Evolutionary conservation across 176 grass and related monocot species (phyloP).

Genomic region (Oryza meridionalis): DNA sequence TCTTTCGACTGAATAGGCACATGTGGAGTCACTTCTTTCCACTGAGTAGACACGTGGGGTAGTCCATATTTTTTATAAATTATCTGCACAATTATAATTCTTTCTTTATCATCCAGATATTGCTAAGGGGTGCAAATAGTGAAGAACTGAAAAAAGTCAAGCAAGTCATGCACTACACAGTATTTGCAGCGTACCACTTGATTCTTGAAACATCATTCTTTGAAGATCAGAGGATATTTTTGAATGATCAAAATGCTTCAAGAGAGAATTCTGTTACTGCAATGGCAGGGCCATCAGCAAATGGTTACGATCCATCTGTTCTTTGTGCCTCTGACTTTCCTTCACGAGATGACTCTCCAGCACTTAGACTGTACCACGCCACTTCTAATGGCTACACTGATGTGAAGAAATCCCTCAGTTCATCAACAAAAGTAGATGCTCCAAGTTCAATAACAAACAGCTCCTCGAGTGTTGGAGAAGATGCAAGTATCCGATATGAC

Average conservation of each 20-base stretch:
- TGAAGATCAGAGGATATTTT: slow-evolving; percentile 76
- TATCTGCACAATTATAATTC: slow-evolving; percentile 17
- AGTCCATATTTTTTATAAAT: slow-evolving; percentile 21
- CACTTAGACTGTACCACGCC: slow-evolving; percentile 57
- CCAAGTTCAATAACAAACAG: slow-evolving; percentile 33
- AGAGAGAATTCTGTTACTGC: slow-evolving; percentile 39
- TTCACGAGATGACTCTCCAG: slow-evolving; percentile 59
- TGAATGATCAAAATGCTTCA: slow-evolving; percentile 48
- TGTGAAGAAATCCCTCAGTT: slow-evolving; percentile 44
- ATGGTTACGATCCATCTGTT: slow-evolving; percentile 32
- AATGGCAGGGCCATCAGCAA: slow-evolving; percentile 32
- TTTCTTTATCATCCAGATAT: slow-evolving; percentile 67
- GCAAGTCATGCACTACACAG: slow-evolving; percentile 74
- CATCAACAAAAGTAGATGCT: slow-evolving; percentile 34
- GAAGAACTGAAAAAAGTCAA: slow-evolving; percentile 90
- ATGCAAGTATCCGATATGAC: slow-evolving; percentile 23
- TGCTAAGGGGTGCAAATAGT: slow-evolving; percentile 70
- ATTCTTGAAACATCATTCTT: slow-evolving; percentile 91
- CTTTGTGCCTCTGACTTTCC: slow-evolving; percentile 37
- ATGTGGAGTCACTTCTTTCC: not conserved
- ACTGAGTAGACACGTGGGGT: slow-evolving; percentile 18
- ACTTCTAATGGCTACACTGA: slow-evolving; percentile 57
- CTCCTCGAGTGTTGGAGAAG: slow-evolving; percentile 35
- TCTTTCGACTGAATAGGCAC: not conserved
- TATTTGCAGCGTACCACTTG: slow-evolving; percentile 88